Conservation (phyloP, 2,329 filamentous ascomycete species). For the Sporothrix brunneoviolacea region DNA sequence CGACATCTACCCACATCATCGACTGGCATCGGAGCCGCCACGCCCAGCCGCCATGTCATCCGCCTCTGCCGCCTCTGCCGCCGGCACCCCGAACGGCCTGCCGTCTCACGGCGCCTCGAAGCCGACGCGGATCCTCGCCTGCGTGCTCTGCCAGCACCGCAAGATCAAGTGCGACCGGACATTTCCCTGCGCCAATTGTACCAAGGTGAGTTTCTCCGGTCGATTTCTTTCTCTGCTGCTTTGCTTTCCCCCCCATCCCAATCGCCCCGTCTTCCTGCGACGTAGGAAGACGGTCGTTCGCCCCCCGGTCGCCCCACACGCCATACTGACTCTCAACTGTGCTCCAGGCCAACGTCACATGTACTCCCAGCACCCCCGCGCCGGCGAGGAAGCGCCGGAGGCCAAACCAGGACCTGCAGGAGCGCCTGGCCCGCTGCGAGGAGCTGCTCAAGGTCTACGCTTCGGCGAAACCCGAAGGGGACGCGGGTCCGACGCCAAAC, state of each 20-base stretch:
- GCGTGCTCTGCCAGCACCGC: conserved; percentile 53
- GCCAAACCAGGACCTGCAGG: conserved; percentile 56
- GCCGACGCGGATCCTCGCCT: conserved; percentile 43
- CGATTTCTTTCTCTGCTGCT: too few species aligned
- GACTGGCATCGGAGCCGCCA: too few species aligned
- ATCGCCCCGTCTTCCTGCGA: not conserved
- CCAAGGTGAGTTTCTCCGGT: conserved; percentile 40
- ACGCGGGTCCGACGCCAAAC: conserved; percentile 20
- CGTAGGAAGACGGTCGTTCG: too few species aligned
- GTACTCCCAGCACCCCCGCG: conserved; percentile 53
- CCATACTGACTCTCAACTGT: not conserved
- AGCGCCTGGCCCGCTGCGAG: conserved; percentile 53
- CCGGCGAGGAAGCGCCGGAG: conserved; percentile 52
- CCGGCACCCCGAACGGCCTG: conserved; percentile 1
- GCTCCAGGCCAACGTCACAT: conserved; percentile 49
- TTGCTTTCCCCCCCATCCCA: too few species aligned
- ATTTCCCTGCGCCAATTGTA: conserved; percentile 53
- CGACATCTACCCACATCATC: too few species aligned
- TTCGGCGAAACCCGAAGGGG: conserved; percentile 25
- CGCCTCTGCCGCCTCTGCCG: conserved; percentile 5
- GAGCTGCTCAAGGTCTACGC: conserved; percentile 53
- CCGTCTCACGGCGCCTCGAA: conserved; percentile 22
- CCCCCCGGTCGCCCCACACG: not conserved
- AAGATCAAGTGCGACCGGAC: conserved; percentile 58
- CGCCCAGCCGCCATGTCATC: conserved; percentile 8